Evolutionary conservation across 106 monocot species (phyloP), one percentile per base, ranked within the genome.

Genomic region (Dendrobium chrysotoxum): DNA sequence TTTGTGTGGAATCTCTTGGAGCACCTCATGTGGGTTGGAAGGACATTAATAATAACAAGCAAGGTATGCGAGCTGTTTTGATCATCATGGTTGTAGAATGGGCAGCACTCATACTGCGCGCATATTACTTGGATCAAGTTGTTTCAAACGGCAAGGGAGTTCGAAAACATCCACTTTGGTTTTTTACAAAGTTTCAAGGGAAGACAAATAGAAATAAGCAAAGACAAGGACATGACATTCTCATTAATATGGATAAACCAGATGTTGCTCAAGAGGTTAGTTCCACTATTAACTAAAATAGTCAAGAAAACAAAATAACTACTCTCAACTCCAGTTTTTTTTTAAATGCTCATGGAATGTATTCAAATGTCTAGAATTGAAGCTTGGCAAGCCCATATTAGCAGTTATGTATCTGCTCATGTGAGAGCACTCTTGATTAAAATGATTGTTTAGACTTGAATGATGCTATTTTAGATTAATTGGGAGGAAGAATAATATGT

Each of bases 231-330:
- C 78, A 40, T 41, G 72, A 81, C 26, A 42, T 78, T 83, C 64
- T 78, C 73, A 46, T 87, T 35, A 68, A 83, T 35, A 53, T 81
- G 72, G 86, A 87, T 20, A 87, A 74, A 50, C 77, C 80, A 18
- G 86, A 87, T 83, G 81, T 87, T 78, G 40, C 78, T 74, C 86
- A 65, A 73, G 86, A 87, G 78, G 86, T 87, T 83, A 50, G 41
- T 18, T 70, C 28, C 35, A 70, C 25, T 35, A 35, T 11, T 61
- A 61, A n/a, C 61, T n/a, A 61, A 23, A 1, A n/a, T 61, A 4
- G 23, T 7, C 23, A 61, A 61, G 5, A 61, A 20, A 61, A 61
- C 21, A 61, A 6, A 61, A 61, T 4, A 61, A n/a, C 61, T 61
- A 61, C 1, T 61, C 23, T 61, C 5, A 23, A 1, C 21, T 61